Base-by-base conservation (phyloP, 768 basidiomycete genomes). In the Cantharellus anzutake region DNA sequence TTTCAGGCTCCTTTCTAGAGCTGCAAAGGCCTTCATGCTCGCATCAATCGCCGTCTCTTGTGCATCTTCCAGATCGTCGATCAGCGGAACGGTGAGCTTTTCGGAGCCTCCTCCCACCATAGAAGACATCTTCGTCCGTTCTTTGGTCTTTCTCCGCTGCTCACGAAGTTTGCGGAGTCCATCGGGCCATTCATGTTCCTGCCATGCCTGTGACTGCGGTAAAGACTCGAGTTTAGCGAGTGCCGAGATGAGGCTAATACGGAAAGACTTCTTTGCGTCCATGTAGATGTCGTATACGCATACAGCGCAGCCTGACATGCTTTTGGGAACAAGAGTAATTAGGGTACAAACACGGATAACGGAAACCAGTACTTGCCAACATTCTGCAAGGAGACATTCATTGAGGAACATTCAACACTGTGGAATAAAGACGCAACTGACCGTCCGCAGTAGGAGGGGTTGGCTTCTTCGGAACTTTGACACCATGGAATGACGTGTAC, bases 281-380 rank as follows among this genome's bases (percentile, higher is more conserved):
- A 40, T 14, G 41, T 57, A 57, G 14, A 57, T 37, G 56, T 57
- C 56, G 41, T 57, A 57, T 5, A 57, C 41, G 56, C 56, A 57
- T 14, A 57, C 56, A 5, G 56, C 56, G 56, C 56, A 57, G 56
- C 56, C 56, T 5, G 56, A 57, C 56, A 57, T 57, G 56, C 56
- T 40, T 14, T 14, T 57, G 52, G 35, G 7, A 7, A 11, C 11
- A 37, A 11, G 35, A 37, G 35, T 55, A 7, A 37, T 37, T 55
- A 55, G 14, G 11, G 7, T 55, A 37, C 14, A 11, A 55, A 55
- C 35, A 37, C 35, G 20, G 20, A 37, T 14, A 55, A 37, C 11
- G 7, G 11, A 7, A 7, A 55, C 11, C 35, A 7, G 35, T 37
- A 55, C 52, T 14, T 55, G 38, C 52, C 52, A 55, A 55, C 52